Base-by-base conservation (phyloP, 2,329 filamentous ascomycete species). In the Fusarium tjaetaba region DNA sequence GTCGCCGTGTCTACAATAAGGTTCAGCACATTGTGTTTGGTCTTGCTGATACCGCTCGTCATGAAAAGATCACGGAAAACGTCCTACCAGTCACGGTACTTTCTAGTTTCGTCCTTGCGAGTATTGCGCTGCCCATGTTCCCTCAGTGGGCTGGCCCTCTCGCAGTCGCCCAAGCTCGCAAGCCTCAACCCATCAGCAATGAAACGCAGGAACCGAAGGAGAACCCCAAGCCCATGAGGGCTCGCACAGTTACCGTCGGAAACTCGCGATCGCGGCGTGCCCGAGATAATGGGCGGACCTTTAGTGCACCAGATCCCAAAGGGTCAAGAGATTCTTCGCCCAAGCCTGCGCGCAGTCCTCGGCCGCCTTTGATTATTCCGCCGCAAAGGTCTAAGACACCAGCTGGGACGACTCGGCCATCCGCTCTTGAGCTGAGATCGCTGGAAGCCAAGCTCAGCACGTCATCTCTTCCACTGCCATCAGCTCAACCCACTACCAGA, bases 1-100 rank as follows among this genome's bases (percentile, higher is more conserved):
- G 94, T 80, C 90, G 93, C 68, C 87, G 94, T 78, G 91, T 96
- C 76, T 96, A 95, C 85, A 96, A 96, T 84, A 94, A 94, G 82
- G 93, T 96, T 43, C 94, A 96, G 82, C 91, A 94, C 82, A 94
- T 96, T 76, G 93, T 96, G 32, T 96, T 96, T 81, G 94, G 94
- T 26, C 86, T 93, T 30, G 88, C 91, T 39, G 93, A 96, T 78
- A 87, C 88, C 32, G 87, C 87, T 68, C 88, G 91, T 65, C 87
- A 90, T 73, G 92, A 94, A 77, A 92, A 92, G 84, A 95, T 96
- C 80, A 92, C 91, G 79, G 93, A 96, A 82, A 96, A 96, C 80
- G 87, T 93, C 11, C 82, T 96, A 43, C 94, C 94, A 13, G 93
- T 96, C 61, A 94, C 93, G 11, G 91, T 96, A 4, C 88, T 96